Percentiles rank a stretch among this genome's conserved stretches.
phyloP scores from a whole-genome alignment of 495 filamentous ascomycete genomes.

The Apiosordaria backusii region DNA sequence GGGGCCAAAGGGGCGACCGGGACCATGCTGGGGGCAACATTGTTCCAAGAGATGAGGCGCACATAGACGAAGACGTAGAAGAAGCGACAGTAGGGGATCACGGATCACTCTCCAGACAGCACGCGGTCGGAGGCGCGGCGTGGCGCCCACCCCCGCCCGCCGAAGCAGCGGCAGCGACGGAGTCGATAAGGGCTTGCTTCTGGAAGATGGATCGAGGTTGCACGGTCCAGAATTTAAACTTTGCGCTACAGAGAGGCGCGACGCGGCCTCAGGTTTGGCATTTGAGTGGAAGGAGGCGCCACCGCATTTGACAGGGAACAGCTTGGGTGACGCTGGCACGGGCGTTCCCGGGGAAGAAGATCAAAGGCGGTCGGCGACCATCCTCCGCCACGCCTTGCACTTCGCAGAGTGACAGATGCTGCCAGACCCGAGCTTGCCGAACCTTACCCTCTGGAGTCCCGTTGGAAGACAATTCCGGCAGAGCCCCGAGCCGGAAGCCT shows the following conservation, averaged over 20 bases:
- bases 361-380: not conserved
- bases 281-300: not conserved
- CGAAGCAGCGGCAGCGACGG: not conserved
- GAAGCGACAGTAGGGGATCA: no score
- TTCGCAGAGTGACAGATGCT: not conserved
- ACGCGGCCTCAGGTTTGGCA: not conserved
- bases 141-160: not conserved
- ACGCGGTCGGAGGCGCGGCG: not conserved
- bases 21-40: not conserved
- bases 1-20: not conserved
- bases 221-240: conserved; percentile 17
- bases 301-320: not conserved
- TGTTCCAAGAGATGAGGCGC: no score
- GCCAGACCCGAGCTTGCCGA: not conserved
- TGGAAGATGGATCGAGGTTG: conserved; percentile 4
- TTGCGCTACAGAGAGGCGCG: conserved; percentile 12
- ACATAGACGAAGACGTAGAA: no score
- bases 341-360: not conserved
- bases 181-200: conserved; percentile 2
- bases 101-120: not conserved
- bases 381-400: not conserved
- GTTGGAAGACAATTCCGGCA: not conserved
- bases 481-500: not conserved
- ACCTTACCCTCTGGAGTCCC: not conserved
- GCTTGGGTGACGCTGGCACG: not conserved